Conservation (phyloP, 176 grass and related monocot species). For the Carex myosuroides region DNA sequence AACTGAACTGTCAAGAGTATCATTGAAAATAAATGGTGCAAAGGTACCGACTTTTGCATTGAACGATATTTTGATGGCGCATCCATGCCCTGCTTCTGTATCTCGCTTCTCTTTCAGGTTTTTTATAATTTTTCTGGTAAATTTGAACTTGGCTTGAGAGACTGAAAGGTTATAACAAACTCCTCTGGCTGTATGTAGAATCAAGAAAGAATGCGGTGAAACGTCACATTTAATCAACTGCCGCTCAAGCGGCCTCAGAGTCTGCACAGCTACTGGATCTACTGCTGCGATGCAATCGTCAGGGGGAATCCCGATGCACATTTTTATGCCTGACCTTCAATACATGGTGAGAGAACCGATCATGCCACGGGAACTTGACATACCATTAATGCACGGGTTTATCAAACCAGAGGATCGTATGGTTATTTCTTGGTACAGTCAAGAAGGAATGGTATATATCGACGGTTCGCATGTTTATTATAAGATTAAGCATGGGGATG, state of each 20-base stretch:
- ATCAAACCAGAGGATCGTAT: slow-evolving; percentile 47
- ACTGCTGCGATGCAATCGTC: slow-evolving; percentile 92
- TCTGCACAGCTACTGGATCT: slow-evolving; percentile 82
- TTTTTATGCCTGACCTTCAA: slow-evolving; percentile 65
- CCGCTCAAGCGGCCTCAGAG: slow-evolving; percentile 83
- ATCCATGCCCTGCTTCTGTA: slow-evolving; percentile 85
- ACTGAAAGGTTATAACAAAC: not conserved
- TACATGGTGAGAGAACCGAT: slow-evolving; percentile 97
- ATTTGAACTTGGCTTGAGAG: not conserved
- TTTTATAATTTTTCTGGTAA: not conserved
- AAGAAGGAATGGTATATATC: slow-evolving; percentile 70
- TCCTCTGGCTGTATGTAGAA: slow-evolving; percentile 30
- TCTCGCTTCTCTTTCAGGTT: slow-evolving; percentile 97
- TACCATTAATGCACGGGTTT: slow-evolving; percentile 55
- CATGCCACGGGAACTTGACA: slow-evolving; percentile 32
- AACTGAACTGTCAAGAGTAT: slow-evolving; percentile 66
- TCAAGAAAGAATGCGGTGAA: slow-evolving; percentile 31
- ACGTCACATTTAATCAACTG: slow-evolving; percentile 52
- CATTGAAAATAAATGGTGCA: slow-evolving; percentile 54
- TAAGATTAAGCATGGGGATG: slow-evolving; percentile 71
- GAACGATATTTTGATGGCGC: slow-evolving; percentile 85
- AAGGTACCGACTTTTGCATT: slow-evolving; percentile 57
- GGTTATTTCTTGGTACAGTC: slow-evolving; percentile 56
- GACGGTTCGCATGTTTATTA: slow-evolving; percentile 73
- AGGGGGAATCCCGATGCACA: slow-evolving; percentile 72